Evolutionary conservation across 2,329 filamentous ascomycete genomes (phyloP).

Genomic region (Fusarium redolens): DNA sequence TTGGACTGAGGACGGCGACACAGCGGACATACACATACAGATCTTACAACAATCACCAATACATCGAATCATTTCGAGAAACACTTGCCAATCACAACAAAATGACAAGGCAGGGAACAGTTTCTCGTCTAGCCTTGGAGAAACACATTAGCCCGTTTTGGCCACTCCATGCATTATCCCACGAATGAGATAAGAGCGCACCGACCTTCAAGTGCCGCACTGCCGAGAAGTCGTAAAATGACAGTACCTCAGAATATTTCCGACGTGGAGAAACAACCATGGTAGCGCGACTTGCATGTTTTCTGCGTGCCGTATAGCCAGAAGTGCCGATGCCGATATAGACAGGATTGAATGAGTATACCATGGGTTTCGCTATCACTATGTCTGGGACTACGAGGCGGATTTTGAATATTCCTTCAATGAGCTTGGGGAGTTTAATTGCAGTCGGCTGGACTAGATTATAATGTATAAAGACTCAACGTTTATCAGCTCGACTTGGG

Average conservation of each 20-base stretch:
- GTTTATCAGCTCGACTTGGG: rapidly evolving
- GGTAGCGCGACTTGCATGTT: not conserved
- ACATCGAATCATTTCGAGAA: not conserved
- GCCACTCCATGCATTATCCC: not conserved
- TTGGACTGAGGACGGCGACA: not conserved
- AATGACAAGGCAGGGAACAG: not conserved
- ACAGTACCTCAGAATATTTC: not conserved
- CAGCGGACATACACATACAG: rapidly evolving
- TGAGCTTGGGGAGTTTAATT: rapidly evolving
- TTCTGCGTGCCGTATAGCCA: not conserved
- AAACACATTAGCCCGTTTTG: not conserved
- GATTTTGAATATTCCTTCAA: not conserved
- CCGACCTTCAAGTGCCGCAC: not conserved
- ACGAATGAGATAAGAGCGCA: not conserved
- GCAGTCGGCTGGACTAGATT: not conserved
- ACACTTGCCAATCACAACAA: not conserved
- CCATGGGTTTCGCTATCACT: not conserved
- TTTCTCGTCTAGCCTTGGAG: not conserved
- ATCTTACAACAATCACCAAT: not conserved
- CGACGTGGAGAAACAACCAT: not conserved
- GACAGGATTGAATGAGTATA: not conserved
- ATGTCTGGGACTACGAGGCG: not conserved
- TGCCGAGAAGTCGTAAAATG: not conserved
- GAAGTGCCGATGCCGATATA: not conserved
- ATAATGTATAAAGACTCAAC: not conserved